Percentiles rank a stretch among this genome's conserved stretches.
phyloP scores from a whole-genome alignment of 352 stramenopile genomes.

The Globisporangium cylindrosporum region DNA sequence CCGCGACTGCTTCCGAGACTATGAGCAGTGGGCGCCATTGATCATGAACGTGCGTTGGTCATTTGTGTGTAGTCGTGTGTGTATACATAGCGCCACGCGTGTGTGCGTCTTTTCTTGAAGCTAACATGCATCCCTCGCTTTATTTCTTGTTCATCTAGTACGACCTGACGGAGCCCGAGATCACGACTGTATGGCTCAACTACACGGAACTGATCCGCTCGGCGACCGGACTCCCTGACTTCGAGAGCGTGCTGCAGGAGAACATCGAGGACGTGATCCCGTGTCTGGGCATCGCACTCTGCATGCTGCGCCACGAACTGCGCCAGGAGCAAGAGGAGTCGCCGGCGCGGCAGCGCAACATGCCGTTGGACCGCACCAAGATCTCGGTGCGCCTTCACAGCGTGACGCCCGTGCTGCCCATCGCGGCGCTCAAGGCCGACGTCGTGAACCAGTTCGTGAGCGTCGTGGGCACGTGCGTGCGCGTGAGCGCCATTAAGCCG shows the following conservation, averaged over 20 bases:
- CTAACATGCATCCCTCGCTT: neutral
- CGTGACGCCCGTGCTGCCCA: constrained; percentile 60
- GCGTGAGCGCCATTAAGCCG: constrained; percentile 83
- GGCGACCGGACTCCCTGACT: constrained; percentile 40
- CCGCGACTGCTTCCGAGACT: constrained; percentile 50
- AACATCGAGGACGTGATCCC: constrained; percentile 58
- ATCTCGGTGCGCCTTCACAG: constrained; percentile 59
- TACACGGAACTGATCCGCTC: constrained; percentile 49
- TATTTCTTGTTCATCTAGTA: constrained; percentile 21
- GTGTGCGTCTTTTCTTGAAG: neutral
- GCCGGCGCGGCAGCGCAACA: constrained; percentile 28
- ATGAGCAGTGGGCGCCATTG: constrained; percentile 47
- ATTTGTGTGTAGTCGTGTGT: neutral
- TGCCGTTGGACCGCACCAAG: constrained; percentile 51
- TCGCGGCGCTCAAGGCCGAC: constrained; percentile 72
- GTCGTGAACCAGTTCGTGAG: constrained; percentile 81
- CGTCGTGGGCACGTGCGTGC: constrained; percentile 67
- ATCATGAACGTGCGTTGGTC: constrained; percentile 19
- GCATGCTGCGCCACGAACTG: constrained; percentile 59
- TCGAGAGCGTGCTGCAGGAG: constrained; percentile 50
- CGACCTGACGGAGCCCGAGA: constrained; percentile 44
- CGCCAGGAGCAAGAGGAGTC: constrained; percentile 52
- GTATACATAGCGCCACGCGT: neutral
- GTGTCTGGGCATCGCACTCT: constrained; percentile 65
- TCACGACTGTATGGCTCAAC: constrained; percentile 50